These are phyloP conservation scores for Rhizophora apiculata DNA, from an alignment of 345 rosid species.

Conservation along the genomic window DNA sequence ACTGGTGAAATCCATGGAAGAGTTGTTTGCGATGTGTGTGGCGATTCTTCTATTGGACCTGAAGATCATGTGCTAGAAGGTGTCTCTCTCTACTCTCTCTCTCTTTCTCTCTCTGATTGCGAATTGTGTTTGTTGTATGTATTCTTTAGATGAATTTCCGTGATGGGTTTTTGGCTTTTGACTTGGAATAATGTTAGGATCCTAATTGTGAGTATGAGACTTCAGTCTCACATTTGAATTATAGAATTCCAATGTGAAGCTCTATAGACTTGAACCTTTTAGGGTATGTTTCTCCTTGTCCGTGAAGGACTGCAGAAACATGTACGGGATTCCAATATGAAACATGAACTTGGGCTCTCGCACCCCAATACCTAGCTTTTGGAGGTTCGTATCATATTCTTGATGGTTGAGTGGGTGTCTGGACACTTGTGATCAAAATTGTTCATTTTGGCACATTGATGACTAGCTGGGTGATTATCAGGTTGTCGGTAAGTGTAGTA, in stretches of 20 bases:
- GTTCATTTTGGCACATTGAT: neutral
- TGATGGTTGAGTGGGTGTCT: neutral
- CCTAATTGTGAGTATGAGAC: too few species aligned
- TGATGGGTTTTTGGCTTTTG: constrained; percentile 1
- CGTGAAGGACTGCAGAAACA: too few species aligned
- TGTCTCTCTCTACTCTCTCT: constrained; percentile 30
- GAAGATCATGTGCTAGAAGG: constrained; percentile 95
- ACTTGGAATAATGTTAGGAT: neutral
- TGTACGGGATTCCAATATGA: too few species aligned
- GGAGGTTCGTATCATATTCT: too few species aligned
- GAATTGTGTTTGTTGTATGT: neutral
- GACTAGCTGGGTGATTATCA: neutral
- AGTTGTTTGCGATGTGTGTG: constrained; percentile 90
- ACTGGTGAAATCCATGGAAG: constrained; percentile 91
- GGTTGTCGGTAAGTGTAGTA: neutral
- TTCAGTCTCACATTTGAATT: too few species aligned
- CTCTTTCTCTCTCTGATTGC: neutral
- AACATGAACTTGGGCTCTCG: too few species aligned
- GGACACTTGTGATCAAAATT: neutral
- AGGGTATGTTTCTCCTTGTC: too few species aligned
- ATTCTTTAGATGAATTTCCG: neutral
- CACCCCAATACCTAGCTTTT: too few species aligned
- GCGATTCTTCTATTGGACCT: constrained; percentile 85
- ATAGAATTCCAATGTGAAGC: too few species aligned
- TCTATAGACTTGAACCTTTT: too few species aligned